Evolutionary conservation across 768 basidiomycete genomes (phyloP), one percentile per base, ranked within the genome.

Genomic region (Boletus subcaerulescens): DNA sequence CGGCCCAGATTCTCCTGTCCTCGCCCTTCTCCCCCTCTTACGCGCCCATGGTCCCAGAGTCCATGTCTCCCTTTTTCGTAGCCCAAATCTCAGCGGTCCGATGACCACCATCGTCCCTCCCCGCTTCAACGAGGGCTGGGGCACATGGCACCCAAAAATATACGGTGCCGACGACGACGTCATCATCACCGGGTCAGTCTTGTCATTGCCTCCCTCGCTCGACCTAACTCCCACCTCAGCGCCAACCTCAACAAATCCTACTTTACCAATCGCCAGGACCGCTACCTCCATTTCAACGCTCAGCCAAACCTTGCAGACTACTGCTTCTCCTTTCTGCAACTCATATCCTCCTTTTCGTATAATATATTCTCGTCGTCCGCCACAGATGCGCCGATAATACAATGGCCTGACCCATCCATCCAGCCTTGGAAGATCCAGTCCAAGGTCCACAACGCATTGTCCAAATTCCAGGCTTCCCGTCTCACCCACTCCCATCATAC

Each of bases 81-180:
- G 91, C 64, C 96, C 97, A 0, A 89, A 84, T 48, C 78, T 98
- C 29, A 79, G 84, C 17, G 89, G 91, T 1, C 54, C 91, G 26
- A 77, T 91, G 69, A 82, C 89, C 31, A 80, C 77, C 52, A 56
- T 96, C 29, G 86, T 98, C 8, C 97, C 97, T 8, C 87, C 90
- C 22, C 79, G 97, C 50, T 97, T 93, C 73, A 96, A 99, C 63
- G 97, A 99, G 73, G 97, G 95, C 2, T 98, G 94, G 91, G 96
- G 95, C 0, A 93, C 95, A 2, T 98, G 95, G 95, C 97, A 98
- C 68, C 88, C 92, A 4, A 99, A 99, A 72, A 81, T 94, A 52
- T 99, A 99, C 65, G 93, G 93, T 18, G 87, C 82, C 0, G 97
- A 99, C 67, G 87, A 98, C 65, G 85, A 95, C 50, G 80, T 99